phyloP scores from a whole-genome alignment of 768 basidiomycete genomes.

The Lactarius sanguifluus region DNA sequence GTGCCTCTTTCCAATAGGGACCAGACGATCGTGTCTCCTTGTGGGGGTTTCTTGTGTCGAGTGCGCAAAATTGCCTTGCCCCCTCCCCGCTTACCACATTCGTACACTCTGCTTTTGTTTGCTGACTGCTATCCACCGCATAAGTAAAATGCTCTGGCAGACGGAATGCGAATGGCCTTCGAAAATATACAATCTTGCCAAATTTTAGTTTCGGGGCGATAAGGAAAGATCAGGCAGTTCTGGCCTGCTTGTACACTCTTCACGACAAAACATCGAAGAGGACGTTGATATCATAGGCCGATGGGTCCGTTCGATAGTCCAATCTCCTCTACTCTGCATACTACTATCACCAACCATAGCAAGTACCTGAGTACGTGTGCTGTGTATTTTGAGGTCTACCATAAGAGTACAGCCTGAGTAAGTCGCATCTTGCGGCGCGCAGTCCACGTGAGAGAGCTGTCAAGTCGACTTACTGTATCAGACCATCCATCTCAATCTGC shows the following conservation, averaged over 20 bases:
- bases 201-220: constrained; percentile 50
- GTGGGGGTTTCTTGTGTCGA: constrained; percentile 35
- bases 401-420: background rate
- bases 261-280: background rate
- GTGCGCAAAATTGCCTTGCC: constrained; percentile 47
- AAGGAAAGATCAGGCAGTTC: constrained; percentile 31
- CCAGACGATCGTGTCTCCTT: constrained; percentile 49
- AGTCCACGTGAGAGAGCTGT: background rate
- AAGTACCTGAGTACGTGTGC: background rate
- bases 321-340: background rate
- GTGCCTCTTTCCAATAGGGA: constrained; percentile 59
- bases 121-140: constrained; percentile 12
- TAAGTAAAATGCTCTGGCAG: constrained; percentile 44
- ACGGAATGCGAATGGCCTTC: constrained; percentile 33
- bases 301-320: background rate
- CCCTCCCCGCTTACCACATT: constrained; percentile 36
- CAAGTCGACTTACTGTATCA: background rate
- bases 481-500: constrained; percentile 8
- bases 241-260: background rate
- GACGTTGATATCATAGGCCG: constrained; percentile 5
- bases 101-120: constrained; percentile 29
- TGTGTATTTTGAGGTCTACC: background rate
- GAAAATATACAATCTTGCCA: constrained; percentile 57
- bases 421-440: background rate
- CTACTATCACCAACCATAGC: background rate